A percentile compares a stretch with the other conserved stretches of the same genome.
These are phyloP conservation scores for Chlorella sp. DNA, from an alignment of 139 green algal genomes.

Conservation along the genomic window DNA sequence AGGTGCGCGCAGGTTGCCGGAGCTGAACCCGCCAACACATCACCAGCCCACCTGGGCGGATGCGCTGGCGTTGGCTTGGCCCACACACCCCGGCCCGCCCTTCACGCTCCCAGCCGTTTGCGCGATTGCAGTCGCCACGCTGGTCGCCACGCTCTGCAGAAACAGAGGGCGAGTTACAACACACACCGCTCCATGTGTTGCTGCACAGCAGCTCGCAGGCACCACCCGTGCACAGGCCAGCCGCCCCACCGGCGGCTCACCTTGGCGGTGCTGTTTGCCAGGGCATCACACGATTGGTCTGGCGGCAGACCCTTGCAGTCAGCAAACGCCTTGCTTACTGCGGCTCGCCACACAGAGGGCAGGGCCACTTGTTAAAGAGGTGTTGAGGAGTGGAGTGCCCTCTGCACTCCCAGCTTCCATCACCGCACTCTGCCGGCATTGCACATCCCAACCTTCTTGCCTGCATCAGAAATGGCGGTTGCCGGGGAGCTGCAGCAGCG, in stretches of 20 bases:
- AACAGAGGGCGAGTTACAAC: neutral
- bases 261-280: neutral
- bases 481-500: too few species aligned
- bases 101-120: conserved; percentile 1
- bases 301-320: conserved; percentile 1
- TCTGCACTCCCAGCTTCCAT: too few species aligned
- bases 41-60: neutral
- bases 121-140: neutral
- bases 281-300: neutral
- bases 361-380: too few species aligned
- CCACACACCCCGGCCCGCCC: conserved; percentile 1
- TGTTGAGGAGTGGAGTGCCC: too few species aligned
- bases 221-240: neutral
- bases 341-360: too few species aligned
- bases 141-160: neutral
- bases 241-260: neutral
- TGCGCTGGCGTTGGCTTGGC: neutral
- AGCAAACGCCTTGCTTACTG: neutral
- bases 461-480: too few species aligned
- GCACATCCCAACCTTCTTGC: too few species aligned
- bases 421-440: too few species aligned
- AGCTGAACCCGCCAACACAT: neutral
- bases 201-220: neutral
- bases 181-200: neutral
- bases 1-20: neutral